Base-by-base conservation (phyloP, 1,139 yeast genomes). In the Diutina catenulata region DNA sequence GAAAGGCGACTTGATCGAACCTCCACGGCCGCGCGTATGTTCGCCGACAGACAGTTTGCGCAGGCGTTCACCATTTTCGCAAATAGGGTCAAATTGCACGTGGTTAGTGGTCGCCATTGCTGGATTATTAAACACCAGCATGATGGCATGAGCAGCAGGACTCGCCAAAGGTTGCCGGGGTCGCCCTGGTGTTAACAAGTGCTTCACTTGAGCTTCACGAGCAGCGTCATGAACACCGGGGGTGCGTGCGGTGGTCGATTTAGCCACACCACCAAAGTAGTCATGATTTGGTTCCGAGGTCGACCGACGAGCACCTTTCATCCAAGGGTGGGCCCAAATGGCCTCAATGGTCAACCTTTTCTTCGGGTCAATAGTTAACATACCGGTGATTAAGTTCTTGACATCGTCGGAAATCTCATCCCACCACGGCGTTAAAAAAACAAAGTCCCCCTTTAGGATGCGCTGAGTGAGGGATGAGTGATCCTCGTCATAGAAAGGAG, bases 381-480 rank as follows among this genome's bases (percentile, higher is more conserved):
- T 65, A 33, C 62, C 64, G 3, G 67, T 52, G 9, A 80, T 74
- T 40, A 81, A 56, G 46, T 72, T 70, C 55, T 86, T 86, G 6
- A 95, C 97, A 16, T 80, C 84, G 29, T 50, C 55, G 42, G 84
- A 73, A 32, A 88, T 81, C 49, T 88, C 95, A 56, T 88, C 96
- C 97, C 97, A 88, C 97, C 97, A 88, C 0, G 97, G 97, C 41
- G 76, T 65, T 42, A 88, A 62, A 55, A 87, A 88, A 13, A 82
- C 79, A 54, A 70, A 88, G 48, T 84, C 82, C 21, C 96, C 96
- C 39, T 68, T 68, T 10, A 93, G 76, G 33, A 88, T 94, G 55
- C 87, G 87, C 48, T 72, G 75, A 1, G 95, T 83, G 45, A 88
- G 61, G n/a, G 72, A 70, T 46, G 81, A 84, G 44, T 83, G 79